Conservation (phyloP, 306 rosid genomes). For the Cucurbita moschata region DNA sequence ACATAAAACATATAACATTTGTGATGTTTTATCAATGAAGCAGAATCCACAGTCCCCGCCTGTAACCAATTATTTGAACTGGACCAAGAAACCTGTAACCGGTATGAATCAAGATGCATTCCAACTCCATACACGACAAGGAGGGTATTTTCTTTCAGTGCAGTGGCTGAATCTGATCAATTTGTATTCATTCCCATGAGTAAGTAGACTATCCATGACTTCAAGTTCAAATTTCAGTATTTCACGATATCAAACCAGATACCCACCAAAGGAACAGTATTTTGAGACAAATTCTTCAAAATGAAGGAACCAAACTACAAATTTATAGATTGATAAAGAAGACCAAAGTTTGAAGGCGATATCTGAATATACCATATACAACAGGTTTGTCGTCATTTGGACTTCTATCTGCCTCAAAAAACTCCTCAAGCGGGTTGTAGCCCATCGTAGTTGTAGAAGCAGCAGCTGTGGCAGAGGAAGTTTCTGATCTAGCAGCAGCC, state of each 20-base stretch:
- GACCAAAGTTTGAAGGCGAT: neutral
- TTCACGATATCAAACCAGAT: neutral
- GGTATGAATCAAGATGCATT: neutral
- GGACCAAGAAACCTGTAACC: neutral
- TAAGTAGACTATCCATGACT: neutral
- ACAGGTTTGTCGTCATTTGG: slow-evolving; percentile 58
- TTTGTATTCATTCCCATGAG: neutral
- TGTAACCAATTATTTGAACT: neutral
- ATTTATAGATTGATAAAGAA: neutral
- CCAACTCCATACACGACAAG: neutral
- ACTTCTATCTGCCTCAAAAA: slow-evolving; percentile 61
- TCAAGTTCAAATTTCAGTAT: neutral
- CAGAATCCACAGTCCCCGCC: neutral
- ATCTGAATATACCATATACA: slow-evolving; percentile 43
- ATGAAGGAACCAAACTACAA: neutral
- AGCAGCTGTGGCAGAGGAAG: slow-evolving; percentile 30
- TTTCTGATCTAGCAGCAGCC: slow-evolving; percentile 51
- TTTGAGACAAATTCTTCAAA: neutral
- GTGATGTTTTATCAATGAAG: neutral
- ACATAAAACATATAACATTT: neutral
- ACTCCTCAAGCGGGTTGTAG: slow-evolving; percentile 60
- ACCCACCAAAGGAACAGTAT: neutral
- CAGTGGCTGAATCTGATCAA: neutral
- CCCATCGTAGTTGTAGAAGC: slow-evolving; percentile 20
- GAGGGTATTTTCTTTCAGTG: neutral